phyloP scores from a whole-genome alignment of 164 flowering plant genomes.

The Vitis cinerea region DNA sequence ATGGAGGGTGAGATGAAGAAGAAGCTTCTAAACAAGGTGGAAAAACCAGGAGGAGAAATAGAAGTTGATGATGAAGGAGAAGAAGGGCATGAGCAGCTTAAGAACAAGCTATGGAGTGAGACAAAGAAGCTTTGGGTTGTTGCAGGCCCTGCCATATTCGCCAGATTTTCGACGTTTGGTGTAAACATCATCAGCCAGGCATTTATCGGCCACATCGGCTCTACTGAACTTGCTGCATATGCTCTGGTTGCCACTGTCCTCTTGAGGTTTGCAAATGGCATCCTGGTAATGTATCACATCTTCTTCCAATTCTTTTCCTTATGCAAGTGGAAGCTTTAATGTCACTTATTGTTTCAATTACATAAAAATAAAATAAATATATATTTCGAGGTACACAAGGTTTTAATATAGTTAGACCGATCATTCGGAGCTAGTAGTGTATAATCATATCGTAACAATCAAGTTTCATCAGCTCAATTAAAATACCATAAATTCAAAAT shows the following conservation, averaged over 20 bases:
- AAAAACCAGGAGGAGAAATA: constrained; percentile 1
- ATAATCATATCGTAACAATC: too few relatives aligned
- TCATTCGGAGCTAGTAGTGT: too few relatives aligned
- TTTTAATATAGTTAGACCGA: too few relatives aligned
- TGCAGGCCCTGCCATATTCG: constrained; percentile 59
- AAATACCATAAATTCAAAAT: too few relatives aligned
- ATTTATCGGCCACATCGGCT: constrained; percentile 56
- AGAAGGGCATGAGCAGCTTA: constrained; percentile 7
- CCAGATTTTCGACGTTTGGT: constrained; percentile 47
- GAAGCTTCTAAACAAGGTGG: constrained; percentile 11
- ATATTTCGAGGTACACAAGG: too few relatives aligned
- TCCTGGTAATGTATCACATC: constrained; percentile 32
- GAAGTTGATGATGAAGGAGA: constrained; percentile 3
- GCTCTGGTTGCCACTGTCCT: constrained; percentile 49
- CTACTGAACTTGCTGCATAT: constrained; percentile 49
- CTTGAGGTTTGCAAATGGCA: constrained; percentile 43
- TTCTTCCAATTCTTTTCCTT: too few relatives aligned
- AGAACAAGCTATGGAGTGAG: constrained; percentile 31
- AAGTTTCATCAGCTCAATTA: too few relatives aligned
- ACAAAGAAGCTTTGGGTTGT: constrained; percentile 55
- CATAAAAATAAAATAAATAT: too few relatives aligned
- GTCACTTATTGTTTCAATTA: too few relatives aligned
- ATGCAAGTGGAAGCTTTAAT: too few relatives aligned
- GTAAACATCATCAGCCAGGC: constrained; percentile 46
- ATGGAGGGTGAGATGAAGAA: constrained; percentile 15